These are phyloP conservation scores for Mycena vulgaris DNA, from an alignment of 768 basidiomycete species.

Conservation along the genomic window DNA sequence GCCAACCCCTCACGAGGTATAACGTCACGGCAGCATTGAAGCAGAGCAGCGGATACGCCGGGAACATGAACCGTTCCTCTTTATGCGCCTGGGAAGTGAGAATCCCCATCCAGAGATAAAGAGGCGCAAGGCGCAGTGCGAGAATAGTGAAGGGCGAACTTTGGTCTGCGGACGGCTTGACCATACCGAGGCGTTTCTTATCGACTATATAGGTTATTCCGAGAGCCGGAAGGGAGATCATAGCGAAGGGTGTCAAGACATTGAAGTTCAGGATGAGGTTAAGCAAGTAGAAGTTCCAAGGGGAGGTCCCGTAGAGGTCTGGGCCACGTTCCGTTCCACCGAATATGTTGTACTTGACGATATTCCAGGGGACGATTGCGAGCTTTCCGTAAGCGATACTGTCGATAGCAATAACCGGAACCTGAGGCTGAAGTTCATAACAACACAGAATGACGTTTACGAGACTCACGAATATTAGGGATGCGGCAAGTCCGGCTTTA, in stretches of 20 bases:
- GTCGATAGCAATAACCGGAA: slow-evolving; percentile 89
- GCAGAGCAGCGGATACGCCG: slow-evolving; percentile 90
- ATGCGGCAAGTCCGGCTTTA: slow-evolving; percentile 66
- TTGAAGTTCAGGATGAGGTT: slow-evolving; percentile 98
- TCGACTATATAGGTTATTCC: slow-evolving; percentile 82
- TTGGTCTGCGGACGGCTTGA: slow-evolving; percentile 64
- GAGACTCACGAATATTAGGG: slow-evolving; percentile 73
- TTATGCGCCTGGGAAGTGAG: slow-evolving; percentile 91
- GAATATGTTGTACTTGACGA: slow-evolving; percentile 94
- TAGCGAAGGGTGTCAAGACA: slow-evolving; percentile 83
- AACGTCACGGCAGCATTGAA: slow-evolving; percentile 95
- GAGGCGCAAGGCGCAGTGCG: slow-evolving; percentile 83
- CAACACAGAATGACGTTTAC: background rate
- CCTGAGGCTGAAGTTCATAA: slow-evolving; percentile 58
- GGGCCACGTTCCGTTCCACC: slow-evolving; percentile 85
- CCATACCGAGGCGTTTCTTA: slow-evolving; percentile 78
- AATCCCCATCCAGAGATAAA: slow-evolving; percentile 93
- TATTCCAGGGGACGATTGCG: slow-evolving; percentile 92
- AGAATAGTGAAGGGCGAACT: slow-evolving; percentile 88
- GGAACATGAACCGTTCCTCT: slow-evolving; percentile 99
- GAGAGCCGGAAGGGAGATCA: slow-evolving; percentile 86
- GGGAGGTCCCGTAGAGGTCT: slow-evolving; percentile 93
- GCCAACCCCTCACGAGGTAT: slow-evolving; percentile 89
- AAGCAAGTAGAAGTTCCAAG: slow-evolving; percentile 87
- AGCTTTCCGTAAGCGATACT: slow-evolving; percentile 88